Evolutionary conservation across 306 rosid genomes (phyloP).

Genomic region (Fagus sylvatica): DNA sequence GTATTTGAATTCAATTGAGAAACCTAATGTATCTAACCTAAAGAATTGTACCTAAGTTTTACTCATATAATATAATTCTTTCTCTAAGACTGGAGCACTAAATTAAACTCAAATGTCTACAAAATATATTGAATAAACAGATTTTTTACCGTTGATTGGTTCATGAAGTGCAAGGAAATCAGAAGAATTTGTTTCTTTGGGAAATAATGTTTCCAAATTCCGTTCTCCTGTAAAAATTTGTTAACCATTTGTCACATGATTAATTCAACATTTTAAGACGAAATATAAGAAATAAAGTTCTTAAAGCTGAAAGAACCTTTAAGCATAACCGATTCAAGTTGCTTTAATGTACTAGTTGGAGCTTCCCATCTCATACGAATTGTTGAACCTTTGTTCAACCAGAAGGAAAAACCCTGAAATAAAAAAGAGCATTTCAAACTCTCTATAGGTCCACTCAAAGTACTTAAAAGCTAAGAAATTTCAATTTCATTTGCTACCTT

Average conservation of each 20-base stretch:
- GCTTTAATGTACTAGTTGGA: conserved; percentile 36
- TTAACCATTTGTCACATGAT: not conserved
- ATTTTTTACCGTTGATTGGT: conserved; percentile 37
- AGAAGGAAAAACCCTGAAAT: conserved; percentile 59
- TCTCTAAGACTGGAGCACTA: too few relatives aligned
- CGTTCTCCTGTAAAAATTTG: conserved; percentile 46
- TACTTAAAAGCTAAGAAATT: not conserved
- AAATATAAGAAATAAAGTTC: not conserved
- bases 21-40: too few relatives aligned
- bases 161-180: conserved; percentile 12
- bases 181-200: conserved; percentile 23
- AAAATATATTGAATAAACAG: not conserved
- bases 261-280: not conserved
- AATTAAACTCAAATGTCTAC: not conserved
- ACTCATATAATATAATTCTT: not conserved
- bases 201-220: conserved; percentile 32
- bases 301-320: conserved; percentile 43
- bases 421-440: not conserved
- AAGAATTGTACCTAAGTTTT: too few relatives aligned
- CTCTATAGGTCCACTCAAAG: not conserved
- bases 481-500: conserved; percentile 42
- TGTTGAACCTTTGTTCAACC: conserved; percentile 75
- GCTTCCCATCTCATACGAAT: conserved; percentile 61
- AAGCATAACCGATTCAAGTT: conserved; percentile 46
- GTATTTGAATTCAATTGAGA: too few relatives aligned